Conservation (phyloP, 139 green algal genomes). For the Auxenochlorella pyrenoidosa region DNA sequence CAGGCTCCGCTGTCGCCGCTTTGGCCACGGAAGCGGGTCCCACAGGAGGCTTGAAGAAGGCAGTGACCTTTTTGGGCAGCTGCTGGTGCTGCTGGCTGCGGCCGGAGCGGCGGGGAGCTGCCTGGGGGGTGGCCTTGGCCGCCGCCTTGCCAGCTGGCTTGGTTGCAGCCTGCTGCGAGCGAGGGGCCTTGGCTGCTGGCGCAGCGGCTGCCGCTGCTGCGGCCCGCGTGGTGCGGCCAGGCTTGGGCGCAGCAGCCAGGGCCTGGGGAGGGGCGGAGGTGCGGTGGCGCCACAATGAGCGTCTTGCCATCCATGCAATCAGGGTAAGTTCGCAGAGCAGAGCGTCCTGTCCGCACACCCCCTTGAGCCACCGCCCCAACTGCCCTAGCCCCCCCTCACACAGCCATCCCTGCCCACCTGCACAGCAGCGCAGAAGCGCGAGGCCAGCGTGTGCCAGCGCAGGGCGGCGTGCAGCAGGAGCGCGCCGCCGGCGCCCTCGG, state of each 20-base stretch:
- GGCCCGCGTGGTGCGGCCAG: too few relatives aligned
- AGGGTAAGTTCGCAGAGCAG: too few relatives aligned
- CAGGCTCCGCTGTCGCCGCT: background rate
- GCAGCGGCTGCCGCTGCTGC: background rate
- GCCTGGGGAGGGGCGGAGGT: too few relatives aligned
- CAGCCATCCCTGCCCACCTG: background rate
- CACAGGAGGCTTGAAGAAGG: conserved; percentile 13
- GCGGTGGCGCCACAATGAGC: too few relatives aligned
- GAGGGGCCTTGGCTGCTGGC: background rate
- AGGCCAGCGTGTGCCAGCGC: conserved; percentile 14
- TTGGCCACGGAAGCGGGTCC: background rate
- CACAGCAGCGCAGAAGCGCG: conserved; percentile 13
- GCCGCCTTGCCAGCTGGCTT: background rate
- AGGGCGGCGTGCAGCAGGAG: conserved; percentile 6
- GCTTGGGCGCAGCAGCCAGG: background rate
- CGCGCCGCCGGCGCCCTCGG: conserved; percentile 1
- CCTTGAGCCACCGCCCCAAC: too few relatives aligned
- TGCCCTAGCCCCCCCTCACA: too few relatives aligned
- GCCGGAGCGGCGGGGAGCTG: background rate
- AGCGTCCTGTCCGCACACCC: too few relatives aligned
- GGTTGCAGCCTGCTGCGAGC: background rate
- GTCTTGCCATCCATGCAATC: too few relatives aligned
- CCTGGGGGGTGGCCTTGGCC: background rate
- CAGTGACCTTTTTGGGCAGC: conserved; percentile 18
- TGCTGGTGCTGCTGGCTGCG: conserved; percentile 4